Base-by-base conservation (phyloP, 192 early-diverging fungal species). In the Jimgerdemannia flammicorona region DNA sequence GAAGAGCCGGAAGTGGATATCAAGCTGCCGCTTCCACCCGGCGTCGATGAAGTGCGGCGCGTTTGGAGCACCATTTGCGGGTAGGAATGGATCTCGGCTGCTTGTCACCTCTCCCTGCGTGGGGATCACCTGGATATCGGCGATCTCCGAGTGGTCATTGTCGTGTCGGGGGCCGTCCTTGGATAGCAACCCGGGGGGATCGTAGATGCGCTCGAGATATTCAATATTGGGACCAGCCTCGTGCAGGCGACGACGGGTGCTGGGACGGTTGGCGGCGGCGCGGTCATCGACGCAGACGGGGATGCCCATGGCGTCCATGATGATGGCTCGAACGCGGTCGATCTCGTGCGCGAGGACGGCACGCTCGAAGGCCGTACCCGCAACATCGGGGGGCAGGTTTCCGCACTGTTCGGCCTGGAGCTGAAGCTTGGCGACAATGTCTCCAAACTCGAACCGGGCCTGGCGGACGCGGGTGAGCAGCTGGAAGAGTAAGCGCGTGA, bases 1-100 rank as follows among this genome's bases (percentile, higher is more conserved):
- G 10, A 89, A 77, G 3, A 91, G 73, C 1, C 89, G 87, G 70
- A 90, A 91, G 66, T 90, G 86, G 4, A 77, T 82, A 73, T 91
- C 89, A 8, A 90, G 20, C 40, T 86, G 81, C 4, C 87, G 83
- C 8, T 74, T 80, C 59, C 81, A 72, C 3, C 89, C 90, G 40
- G 49, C 49, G 3, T 78, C 73, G 4, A 89, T 70, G 66, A 84
- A 88, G 74, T 89, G 87, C 9, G 84, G 86, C 0, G 80, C 72
- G 40, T 75, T 78, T 6, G 72, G 71, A n/a, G 76, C 63, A 40
- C 69, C 77, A 43, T 87, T 85, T 11, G 82, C 80, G 3, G 90
- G 90, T 29, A 91, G 71, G 72, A 81, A 84, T 0, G 89, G 87
- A 18, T 40, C n/a, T 3, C 78, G 69, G 6, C 6, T 17, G 29